Evolutionary conservation across 176 grass and related monocot species (phyloP).

Genomic region (Miscanthus lutarioriparius): DNA sequence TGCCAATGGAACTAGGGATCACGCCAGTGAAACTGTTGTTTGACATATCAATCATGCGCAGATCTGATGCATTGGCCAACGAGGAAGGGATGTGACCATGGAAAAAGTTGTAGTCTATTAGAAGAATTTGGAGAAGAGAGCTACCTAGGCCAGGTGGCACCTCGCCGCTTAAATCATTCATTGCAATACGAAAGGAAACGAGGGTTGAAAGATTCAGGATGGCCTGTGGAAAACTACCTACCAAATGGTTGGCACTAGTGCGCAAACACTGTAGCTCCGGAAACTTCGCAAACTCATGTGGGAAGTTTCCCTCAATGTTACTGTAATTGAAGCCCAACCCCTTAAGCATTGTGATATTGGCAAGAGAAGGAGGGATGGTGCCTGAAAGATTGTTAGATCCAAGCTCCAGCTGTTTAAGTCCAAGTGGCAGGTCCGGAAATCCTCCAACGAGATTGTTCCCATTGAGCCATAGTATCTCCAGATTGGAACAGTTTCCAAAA

Average conservation of each 20-base stretch:
- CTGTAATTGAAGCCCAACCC: no score
- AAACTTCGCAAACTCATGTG: not conserved
- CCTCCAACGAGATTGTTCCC: not conserved
- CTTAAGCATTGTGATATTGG: no score
- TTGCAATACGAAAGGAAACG: not conserved
- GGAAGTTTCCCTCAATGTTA: not conserved
- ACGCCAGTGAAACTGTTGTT: not conserved
- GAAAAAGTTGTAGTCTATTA: no score
- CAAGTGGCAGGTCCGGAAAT: not conserved
- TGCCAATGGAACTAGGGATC: not conserved
- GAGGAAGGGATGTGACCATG: no score
- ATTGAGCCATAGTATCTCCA: not conserved
- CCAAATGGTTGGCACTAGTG: not conserved
- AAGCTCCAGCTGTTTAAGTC: no score
- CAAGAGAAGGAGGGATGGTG: no score
- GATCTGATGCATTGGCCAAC: no score
- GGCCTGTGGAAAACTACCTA: not conserved
- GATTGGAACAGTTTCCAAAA: not conserved
- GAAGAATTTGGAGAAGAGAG: no score
- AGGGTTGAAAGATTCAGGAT: not conserved
- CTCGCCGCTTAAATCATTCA: not conserved
- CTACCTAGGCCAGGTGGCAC: no score
- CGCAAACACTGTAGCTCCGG: not conserved
- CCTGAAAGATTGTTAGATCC: no score
- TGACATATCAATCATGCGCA: accelerated